Percentiles rank a stretch among this genome's conserved stretches.
Evolutionary conservation across 2,329 filamentous ascomycete genomes (phyloP).

Genomic region (Penicillium sp.): DNA sequence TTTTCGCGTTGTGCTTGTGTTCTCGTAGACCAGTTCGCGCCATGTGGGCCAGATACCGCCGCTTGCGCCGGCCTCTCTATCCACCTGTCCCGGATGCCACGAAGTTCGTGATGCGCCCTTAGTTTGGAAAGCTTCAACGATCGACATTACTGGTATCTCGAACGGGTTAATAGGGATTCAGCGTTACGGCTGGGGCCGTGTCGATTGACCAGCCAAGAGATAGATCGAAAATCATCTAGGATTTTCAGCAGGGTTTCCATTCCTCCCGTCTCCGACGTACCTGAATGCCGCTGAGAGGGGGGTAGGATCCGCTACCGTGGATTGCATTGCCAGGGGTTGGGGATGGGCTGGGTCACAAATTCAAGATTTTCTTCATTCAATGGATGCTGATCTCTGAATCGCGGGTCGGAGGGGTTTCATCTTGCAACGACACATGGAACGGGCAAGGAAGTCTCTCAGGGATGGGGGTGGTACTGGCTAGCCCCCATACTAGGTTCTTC

Average conservation of each 20-base stretch:
- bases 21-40: not conserved
- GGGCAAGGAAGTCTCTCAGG: not conserved
- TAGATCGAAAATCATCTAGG: constrained; percentile 6
- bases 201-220: constrained; percentile 3
- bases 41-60: not conserved
- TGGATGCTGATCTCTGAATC: not conserved
- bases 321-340: constrained; percentile 1
- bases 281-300: constrained; percentile 14
- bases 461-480: not conserved
- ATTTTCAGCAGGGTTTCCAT: not conserved
- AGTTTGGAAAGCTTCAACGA: not conserved
- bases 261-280: constrained; percentile 3
- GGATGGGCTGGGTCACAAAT: not conserved
- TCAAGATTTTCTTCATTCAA: not conserved
- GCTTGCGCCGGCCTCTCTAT: not conserved
- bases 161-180: not conserved
- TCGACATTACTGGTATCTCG: not conserved
- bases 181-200: not conserved
- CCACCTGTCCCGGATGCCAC: not conserved
- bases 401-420: not conserved
- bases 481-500: not conserved
- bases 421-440: not conserved
- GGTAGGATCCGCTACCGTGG: constrained; percentile 9
- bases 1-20: not conserved
- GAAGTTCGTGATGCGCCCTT: not conserved